Base-by-base conservation (phyloP, 352 stramenopile genomes). In the Phytophthora lateralis region DNA sequence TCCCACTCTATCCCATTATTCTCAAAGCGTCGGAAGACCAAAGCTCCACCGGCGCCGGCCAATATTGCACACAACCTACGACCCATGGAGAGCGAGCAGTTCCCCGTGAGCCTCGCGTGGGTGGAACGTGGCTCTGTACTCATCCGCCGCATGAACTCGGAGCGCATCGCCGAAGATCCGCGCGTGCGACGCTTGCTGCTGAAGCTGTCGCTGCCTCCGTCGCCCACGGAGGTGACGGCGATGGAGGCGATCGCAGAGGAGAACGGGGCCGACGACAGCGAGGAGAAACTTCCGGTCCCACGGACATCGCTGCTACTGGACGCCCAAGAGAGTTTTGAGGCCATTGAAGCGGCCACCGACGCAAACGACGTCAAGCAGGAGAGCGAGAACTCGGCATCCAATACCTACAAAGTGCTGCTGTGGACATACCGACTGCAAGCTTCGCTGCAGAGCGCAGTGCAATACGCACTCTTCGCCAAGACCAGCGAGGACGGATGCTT, bases 131-230 rank as follows among this genome's bases (percentile, higher is more conserved):
- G 87, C 44, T 92, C 87, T 4, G 79, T 85, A 50, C 75, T 96
- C 44, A 87, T 96, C 51, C 83, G 87, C 20, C 85, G 87, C 70
- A 96, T 96, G 81, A 96, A 96, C 60, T 93, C 86, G 43, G 87
- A 96, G 69, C 83, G 87, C 34, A 78, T 96, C 38, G 87, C 87
- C 7, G 85, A 95, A 65, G 87, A 95, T 57, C 84, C 84, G 56
- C 85, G 87, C 26, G 71, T 95, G 42, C 79, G 80, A 9, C 78
- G 85, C 0, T 49, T 93, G 41, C 55, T 93, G 35, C 75, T 89
- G 7, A 62, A 75, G 24, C 42, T 75, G 30, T 70, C 63, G 27
- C 20, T 73, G 21, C 56, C 65, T n/a, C 44, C 56, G 45, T 64
- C 64, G 17, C 46, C 61, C n/a, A 69, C 57, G 4, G 56, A 66